These are phyloP conservation scores for Cytospora mali DNA, from an alignment of 2,329 filamentous ascomycete genomes.

Conservation along the genomic window DNA sequence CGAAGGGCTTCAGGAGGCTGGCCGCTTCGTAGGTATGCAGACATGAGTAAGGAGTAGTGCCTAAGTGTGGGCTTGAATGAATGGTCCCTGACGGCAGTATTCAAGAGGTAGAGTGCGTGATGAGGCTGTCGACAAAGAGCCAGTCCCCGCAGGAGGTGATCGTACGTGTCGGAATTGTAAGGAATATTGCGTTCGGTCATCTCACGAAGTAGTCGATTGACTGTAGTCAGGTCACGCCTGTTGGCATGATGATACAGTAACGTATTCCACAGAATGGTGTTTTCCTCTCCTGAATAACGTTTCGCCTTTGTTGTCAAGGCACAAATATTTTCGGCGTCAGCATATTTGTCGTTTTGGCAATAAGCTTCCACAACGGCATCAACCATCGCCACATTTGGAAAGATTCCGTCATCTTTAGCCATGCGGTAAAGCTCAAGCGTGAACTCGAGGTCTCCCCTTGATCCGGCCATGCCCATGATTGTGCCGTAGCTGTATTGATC, in stretches of 20 bases:
- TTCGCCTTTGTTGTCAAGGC: conserved; percentile 55
- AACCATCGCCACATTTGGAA: conserved; percentile 59
- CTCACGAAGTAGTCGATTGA: conserved; percentile 50
- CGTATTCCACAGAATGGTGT: conserved; percentile 75
- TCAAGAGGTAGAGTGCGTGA: conserved; percentile 52
- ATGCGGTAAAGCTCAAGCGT: conserved; percentile 66
- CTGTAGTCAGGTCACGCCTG: conserved; percentile 54
- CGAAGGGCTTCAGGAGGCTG: conserved; percentile 47
- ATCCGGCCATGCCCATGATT: conserved; percentile 72
- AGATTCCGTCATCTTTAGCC: conserved; percentile 57
- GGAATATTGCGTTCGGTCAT: conserved; percentile 53
- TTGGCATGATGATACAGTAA: conserved; percentile 71
- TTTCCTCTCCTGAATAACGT: conserved; percentile 46
- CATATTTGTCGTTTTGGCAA: conserved; percentile 57
- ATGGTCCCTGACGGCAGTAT: conserved; percentile 45
- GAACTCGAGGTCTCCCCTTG: conserved; percentile 71
- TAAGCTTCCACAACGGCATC: conserved; percentile 69
- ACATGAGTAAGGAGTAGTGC: conserved; percentile 58
- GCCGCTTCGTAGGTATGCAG: conserved; percentile 49
- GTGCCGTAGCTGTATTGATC: conserved; percentile 69
- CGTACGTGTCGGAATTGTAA: conserved; percentile 55
- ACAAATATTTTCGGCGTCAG: conserved; percentile 62
- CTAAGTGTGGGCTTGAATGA: conserved; percentile 49
- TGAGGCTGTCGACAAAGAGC: conserved; percentile 52
- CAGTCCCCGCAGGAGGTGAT: conserved; percentile 52